Percentiles rank a stretch among this genome's conserved stretches.
Conservation (phyloP, 2,329 filamentous ascomycete species). For the Sarocladiaceae sp. region DNA sequence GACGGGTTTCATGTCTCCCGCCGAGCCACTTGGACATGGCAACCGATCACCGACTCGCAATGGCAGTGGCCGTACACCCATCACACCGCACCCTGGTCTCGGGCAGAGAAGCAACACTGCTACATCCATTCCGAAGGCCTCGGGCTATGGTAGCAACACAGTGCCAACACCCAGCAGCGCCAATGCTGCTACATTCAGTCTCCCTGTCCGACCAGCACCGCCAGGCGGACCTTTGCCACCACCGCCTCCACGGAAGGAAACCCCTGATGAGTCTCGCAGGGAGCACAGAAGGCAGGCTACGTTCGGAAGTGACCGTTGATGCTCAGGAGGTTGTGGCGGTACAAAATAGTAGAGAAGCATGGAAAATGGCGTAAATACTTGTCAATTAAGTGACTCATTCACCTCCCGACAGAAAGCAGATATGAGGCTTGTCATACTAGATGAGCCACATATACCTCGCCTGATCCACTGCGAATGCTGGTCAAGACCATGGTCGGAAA, state of each 20-base stretch:
- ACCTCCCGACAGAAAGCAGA: too few species aligned
- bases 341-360: slow-evolving; percentile 1
- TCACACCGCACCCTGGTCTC: slow-evolving; percentile 44
- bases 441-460: too few species aligned
- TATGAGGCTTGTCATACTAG: too few species aligned
- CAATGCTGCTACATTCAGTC: slow-evolving; percentile 50
- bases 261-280: slow-evolving; percentile 47
- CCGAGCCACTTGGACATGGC: slow-evolving; percentile 41
- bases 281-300: slow-evolving; percentile 50
- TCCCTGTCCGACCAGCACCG: slow-evolving; percentile 62
- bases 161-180: slow-evolving; percentile 22
- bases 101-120: slow-evolving; percentile 47
- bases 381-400: slow-evolving; percentile 2
- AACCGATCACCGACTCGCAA: slow-evolving; percentile 50
- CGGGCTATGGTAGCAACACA: slow-evolving; percentile 32
- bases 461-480: too few species aligned
- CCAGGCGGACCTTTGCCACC: slow-evolving; percentile 56
- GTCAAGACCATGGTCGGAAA: background rate
- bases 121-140: slow-evolving; percentile 48
- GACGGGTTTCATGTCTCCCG: slow-evolving; percentile 48
- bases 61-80: slow-evolving; percentile 38
- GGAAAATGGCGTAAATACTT: slow-evolving; percentile 5
- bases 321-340: background rate
- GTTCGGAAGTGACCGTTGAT: slow-evolving; percentile 24
- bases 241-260: slow-evolving; percentile 55